Base-by-base conservation (phyloP, 2,329 filamentous ascomycete species). In the Clonostachys chloroleuca region DNA sequence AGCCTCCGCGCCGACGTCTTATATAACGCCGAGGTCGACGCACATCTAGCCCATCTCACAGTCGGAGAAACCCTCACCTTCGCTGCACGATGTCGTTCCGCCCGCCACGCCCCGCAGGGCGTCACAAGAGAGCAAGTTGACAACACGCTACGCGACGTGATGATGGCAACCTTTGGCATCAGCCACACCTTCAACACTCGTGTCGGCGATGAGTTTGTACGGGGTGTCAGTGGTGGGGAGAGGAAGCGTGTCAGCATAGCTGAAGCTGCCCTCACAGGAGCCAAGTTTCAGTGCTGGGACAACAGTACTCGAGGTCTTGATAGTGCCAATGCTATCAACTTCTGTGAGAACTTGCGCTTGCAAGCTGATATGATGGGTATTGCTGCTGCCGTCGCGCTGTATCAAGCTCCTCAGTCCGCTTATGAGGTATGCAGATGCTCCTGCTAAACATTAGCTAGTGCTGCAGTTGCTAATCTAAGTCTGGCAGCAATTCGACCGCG, bases 221-320 rank as follows among this genome's bases (percentile, higher is more conserved):
- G 80, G 17, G 54, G 54, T 12, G 69, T 81, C 4, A 75, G 70
- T 43, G 78, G 78, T 35, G 78, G 78, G 36, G 78, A 81, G 56
- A 72, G 77, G 47, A 86, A 88, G 64, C 78, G 85, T 63, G 84
- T 88, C 5, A 82, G 78, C 39, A 86, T 87, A 52, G 83, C 81
- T 2, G 83, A 87, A 61, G 83, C 82, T 7, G 73, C 80, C 5
- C 66, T 65, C 12, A 56, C 56, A 43, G 56, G 62, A 45, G 72
- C 74, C 12, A 74, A 72, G 24, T 66, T 76, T 2, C 83, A 87
- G 62, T 84, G 81, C 49, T 89, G 85, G 85, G 85, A 81, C 49
- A 85, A 86, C 46, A 80, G 75, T 7, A 85, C 81, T 0, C 67
- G 70, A 47, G 83, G 82, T 12, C 63, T 86, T 3, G 82, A 86